phyloP scores from a whole-genome alignment of 2,329 filamentous ascomycete genomes.

The Seiridium cupressi region DNA sequence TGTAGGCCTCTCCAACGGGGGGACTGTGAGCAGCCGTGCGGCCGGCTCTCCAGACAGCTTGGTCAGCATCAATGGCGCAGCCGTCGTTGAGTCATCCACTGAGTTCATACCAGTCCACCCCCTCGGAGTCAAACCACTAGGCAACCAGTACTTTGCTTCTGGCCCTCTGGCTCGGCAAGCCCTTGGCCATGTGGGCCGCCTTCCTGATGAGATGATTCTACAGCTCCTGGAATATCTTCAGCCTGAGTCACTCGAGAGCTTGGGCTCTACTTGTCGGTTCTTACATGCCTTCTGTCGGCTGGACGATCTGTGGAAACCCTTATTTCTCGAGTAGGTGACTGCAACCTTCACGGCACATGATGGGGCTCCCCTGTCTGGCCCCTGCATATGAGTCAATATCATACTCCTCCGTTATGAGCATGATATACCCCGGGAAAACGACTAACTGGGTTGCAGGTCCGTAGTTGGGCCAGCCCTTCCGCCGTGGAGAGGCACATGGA shows the following conservation, averaged over 20 bases:
- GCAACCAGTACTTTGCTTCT: conserved; percentile 73
- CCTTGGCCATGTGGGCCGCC: conserved; percentile 61
- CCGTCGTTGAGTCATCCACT: conserved; percentile 11
- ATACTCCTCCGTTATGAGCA: not conserved
- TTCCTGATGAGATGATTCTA: conserved; percentile 81
- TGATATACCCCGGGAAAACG: not conserved
- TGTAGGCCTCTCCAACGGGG: conserved; percentile 3
- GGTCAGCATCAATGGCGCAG: not conserved
- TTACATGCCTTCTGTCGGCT: conserved; percentile 80
- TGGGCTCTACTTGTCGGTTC: conserved; percentile 80
- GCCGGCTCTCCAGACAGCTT: not conserved
- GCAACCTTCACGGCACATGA: not conserved
- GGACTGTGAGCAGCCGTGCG: not conserved
- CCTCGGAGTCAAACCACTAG: conserved; percentile 79
- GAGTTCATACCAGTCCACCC: conserved; percentile 73
- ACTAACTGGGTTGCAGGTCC: conserved; percentile 26
- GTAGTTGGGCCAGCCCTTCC: conserved; percentile 38
- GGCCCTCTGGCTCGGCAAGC: conserved; percentile 64
- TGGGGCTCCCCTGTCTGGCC: not conserved
- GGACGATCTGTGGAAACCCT: conserved; percentile 85
- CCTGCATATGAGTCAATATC: not conserved
- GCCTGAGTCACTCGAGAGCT: conserved; percentile 53
- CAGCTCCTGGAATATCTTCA: conserved; percentile 76
- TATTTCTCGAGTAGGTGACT: conserved; percentile 77
- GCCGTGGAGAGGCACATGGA: conserved; percentile 81